A percentile compares a stretch with the other conserved stretches of the same genome.
Evolutionary conservation across 2,329 filamentous ascomycete species (phyloP).

Genomic region (Pseudogymnoascus sp.): DNA sequence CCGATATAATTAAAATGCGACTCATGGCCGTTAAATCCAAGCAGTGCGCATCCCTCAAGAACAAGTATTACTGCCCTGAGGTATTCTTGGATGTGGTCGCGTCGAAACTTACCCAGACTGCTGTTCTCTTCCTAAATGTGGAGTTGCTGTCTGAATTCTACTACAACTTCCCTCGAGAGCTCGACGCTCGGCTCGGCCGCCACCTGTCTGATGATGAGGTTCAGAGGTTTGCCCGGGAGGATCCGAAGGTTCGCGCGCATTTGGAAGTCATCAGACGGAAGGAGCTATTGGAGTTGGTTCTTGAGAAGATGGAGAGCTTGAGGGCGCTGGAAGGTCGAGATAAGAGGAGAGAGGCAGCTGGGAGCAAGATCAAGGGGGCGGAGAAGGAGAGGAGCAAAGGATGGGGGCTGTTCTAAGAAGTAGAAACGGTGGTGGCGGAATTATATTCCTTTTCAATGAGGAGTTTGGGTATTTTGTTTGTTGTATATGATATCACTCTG

Average conservation of each 20-base stretch:
- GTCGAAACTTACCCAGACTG: constrained; percentile 86
- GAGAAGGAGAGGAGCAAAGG: constrained; percentile 17
- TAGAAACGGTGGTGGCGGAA: not conserved
- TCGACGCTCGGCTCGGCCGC: constrained; percentile 77
- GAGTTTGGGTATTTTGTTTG: constrained; percentile 10
- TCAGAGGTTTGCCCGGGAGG: constrained; percentile 85
- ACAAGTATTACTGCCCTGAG: constrained; percentile 96
- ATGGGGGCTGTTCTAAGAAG: constrained; percentile 22
- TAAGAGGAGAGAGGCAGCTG: constrained; percentile 39
- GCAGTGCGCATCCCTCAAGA: constrained; percentile 72
- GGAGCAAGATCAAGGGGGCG: constrained; percentile 24
- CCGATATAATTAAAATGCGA: constrained; percentile 84
- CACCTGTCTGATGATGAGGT: constrained; percentile 71
- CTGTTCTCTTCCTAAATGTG: constrained; percentile 93
- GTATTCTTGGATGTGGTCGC: constrained; percentile 97
- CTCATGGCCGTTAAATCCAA: constrained; percentile 80
- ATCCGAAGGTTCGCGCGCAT: constrained; percentile 80
- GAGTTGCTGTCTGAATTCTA: constrained; percentile 96
- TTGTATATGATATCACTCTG: constrained; percentile 12
- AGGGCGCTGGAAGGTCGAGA: constrained; percentile 72
- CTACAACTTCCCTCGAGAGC: constrained; percentile 89
- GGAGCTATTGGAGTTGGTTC: constrained; percentile 81
- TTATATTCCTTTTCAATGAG: constrained; percentile 7
- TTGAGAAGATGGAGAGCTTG: constrained; percentile 92
- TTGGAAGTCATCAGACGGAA: constrained; percentile 88